Base-by-base conservation (phyloP, 768 basidiomycete genomes). In the Trametes meyenii region DNA sequence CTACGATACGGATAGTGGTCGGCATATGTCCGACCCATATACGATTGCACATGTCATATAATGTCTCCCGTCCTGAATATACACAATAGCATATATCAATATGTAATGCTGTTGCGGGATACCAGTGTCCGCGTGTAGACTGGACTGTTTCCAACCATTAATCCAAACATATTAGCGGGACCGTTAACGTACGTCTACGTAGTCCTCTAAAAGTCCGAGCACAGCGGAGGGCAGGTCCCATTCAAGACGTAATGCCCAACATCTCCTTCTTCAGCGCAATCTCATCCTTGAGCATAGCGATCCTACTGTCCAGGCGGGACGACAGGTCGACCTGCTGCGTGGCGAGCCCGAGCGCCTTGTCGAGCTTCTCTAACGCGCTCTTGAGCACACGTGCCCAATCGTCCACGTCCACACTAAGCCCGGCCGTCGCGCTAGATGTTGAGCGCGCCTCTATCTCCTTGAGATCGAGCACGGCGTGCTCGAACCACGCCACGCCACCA, bases 281-380 rank as follows among this genome's bases (percentile, higher is more conserved):
- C 82, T 92, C 88, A 69, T 89, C 86, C 63, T 78, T 78, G 56
- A 90, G 71, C 86, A 92, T 85, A 57, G 80, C 76, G 50, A 90
- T 80, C 71, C 90, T 74, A 70, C 83, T 87, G 60, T 91, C 90
- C 60, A 92, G 70, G 70, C 89, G 76, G 58, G 85, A 85, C 44
- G 82, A 82, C 68, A 92, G 60, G 73, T 92, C 90, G 13, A 84
- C 78, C 61, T 80, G 70, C 68, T 79, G 84, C 21, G 81, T 78
- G 43, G 85, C 78, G 39, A 78, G 14, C 14, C 72, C 68, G 52
- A 84, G 70, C 45, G 86, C 85, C 60, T 75, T 69, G 56, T 86
- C 85, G 43, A 92, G 73, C 67, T 79, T 79, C 59, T 74, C 74
- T 50, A 68, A 76, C 14, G 85, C 87, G 5, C 58, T 73, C 66